Evolutionary conservation across 139 green algal genomes (phyloP), one percentile per base, ranked within the genome.

Genomic region (Edaphochlamys debaryana): DNA sequence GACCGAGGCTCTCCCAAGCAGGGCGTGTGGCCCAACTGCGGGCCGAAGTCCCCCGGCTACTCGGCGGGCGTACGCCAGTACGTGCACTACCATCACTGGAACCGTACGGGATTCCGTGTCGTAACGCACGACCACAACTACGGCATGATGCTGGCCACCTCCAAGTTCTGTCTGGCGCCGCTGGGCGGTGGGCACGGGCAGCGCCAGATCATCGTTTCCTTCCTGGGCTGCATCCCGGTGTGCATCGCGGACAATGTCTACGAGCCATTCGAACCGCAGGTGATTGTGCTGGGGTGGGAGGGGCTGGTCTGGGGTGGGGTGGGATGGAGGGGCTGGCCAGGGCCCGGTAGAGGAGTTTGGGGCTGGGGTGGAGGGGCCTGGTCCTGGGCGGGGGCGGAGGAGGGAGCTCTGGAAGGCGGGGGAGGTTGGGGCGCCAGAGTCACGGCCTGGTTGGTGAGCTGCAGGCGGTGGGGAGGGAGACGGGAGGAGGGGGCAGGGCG

Each of bases 221-320:
- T 79, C 62, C 85, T 87, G 75, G 86, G 86, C 25, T 90, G 86
- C 76, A 38, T 90, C 3, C 86, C 86, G 0, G 86, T 90, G 4
- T 58, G 48, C 40, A 87, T 84, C 67, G 66, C 66, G 3, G 85
- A 89, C 67, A 48, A 73, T 37, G 73, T 89, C 54, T 75, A 81
- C 32, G 71, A 89, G 66, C 86, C 86, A 0, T 89, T 87, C 67
- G 79, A 89, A 74, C 82, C 82, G 32, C 41, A 78, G 73, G 34
- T 62, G 2, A 54, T 9, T n/a, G n/a, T n/a, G n/a, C n/a, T n/a
- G n/a, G n/a, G n/a, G n/a, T n/a, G n/a, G n/a, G n/a, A n/a, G n/a
- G n/a, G n/a, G n/a, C n/a, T n/a, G n/a, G n/a, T n/a, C n/a, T n/a
- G n/a, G n/a, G n/a, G n/a, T n/a, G n/a, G n/a, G n/a, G n/a, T n/a